Base-by-base conservation (phyloP, 2,329 filamentous ascomycete genomes). In the Pseudocercospora vitis region DNA sequence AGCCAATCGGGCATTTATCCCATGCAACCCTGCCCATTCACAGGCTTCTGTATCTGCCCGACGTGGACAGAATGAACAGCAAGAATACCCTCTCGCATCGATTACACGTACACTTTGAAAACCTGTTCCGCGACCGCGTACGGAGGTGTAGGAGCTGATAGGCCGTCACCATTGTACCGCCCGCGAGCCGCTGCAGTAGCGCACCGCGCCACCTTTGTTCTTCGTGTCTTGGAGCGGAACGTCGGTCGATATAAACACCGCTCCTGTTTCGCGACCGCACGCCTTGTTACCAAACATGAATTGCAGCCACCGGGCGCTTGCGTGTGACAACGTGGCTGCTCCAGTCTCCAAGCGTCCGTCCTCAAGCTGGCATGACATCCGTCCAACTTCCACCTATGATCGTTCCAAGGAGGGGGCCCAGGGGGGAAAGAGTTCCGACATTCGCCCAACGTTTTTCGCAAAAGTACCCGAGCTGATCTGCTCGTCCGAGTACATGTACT, bases 51-150 rank as follows among this genome's bases (percentile, higher is more conserved):
- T 7, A 7, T 24, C 37, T 21, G n/a, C n/a, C n/a, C n/a, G n/a
- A n/a, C n/a, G n/a, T 26, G n/a, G 37, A 42, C 19, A 42, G 24
- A 42, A 21, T 26, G 18, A 42, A 24, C 37, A 29, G 26, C 6
- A 29, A 29, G 6, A 11, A 29, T 29, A 11, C 26, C 11, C 11
- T 29, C 6, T 29, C 19, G 21, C 19, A 26, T 42, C 37, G 37
- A 42, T 26, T 42, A 42, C 37, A 42, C 9, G 11, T 7, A 26
- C 37, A 42, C 24, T 21, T 42, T 3, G 21, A 8, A 42, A 42
- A n/a, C 37, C 37, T 42, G 37, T 21, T 42, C 9, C 37, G 37
- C n/a, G n/a, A n/a, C n/a, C n/a, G n/a, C n/a, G 37, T 12, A 42
- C 12, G n/a, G 12, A 7, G 21, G 24, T 14, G 8, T 21, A 7